Percentiles rank a stretch among this genome's conserved stretches.
Conservation (phyloP, 2,329 filamentous ascomycete species). For the Cytospora piceicola region DNA sequence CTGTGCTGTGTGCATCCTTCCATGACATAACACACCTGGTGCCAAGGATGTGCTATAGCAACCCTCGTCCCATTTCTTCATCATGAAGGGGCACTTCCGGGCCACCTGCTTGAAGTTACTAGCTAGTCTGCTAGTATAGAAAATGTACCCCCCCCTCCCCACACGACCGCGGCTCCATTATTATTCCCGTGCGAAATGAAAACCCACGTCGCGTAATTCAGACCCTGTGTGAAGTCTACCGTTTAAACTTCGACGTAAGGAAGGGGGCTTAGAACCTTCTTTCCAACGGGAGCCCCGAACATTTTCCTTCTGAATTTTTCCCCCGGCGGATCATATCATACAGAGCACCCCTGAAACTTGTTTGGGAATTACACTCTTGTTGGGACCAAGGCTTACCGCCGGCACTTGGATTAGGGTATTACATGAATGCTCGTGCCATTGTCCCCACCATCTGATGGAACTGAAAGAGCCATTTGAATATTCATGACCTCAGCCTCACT, state of each 20-base stretch:
- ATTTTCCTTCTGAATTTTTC: conserved; percentile 1
- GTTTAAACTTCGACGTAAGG: conserved; percentile 8
- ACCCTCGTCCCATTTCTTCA: not conserved
- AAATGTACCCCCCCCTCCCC: not conserved
- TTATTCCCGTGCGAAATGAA: conserved; percentile 5
- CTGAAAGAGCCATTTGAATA: not conserved
- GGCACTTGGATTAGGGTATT: not conserved
- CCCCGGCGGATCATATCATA: conserved; percentile 10
- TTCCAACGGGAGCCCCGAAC: conserved; percentile 3
- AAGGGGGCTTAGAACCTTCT: not conserved
- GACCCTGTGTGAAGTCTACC: conserved; percentile 7
- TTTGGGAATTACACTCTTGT: conserved; percentile 6
- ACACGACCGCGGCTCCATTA: conserved; percentile 1
- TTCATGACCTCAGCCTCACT: not conserved
- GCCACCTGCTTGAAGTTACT: conserved; percentile 17
- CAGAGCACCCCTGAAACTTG: conserved; percentile 2
- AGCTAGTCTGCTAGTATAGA: no score
- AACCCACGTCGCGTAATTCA: conserved; percentile 14
- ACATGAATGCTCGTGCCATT: not conserved
- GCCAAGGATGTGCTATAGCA: conserved; percentile 16
- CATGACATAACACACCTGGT: conserved; percentile 17
- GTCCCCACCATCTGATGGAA: not conserved
- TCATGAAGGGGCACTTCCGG: not conserved
- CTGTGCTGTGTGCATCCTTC: conserved; percentile 13
- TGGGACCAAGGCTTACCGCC: conserved; percentile 1